Percentiles rank a stretch among this genome's conserved stretches.
Conservation (phyloP, 116 monocot genomes). For the Dioscorea cayenensis region DNA sequence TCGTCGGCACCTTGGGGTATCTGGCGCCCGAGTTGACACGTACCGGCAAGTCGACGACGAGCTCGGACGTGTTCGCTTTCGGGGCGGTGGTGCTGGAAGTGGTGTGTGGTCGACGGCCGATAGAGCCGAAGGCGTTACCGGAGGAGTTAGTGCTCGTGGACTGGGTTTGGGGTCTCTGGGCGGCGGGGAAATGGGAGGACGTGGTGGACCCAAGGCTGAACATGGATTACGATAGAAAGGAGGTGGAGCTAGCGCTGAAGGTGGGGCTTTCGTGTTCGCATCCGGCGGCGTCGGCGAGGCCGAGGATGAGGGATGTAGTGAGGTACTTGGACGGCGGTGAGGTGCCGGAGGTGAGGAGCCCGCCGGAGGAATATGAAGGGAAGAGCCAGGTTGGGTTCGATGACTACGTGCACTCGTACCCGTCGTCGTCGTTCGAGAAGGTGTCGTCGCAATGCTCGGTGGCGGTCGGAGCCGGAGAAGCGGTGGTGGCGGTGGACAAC, state of each 20-base stretch:
- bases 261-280: constrained; percentile 41
- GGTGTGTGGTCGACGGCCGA: constrained; percentile 25
- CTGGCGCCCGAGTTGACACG: constrained; percentile 37
- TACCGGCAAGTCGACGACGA: constrained; percentile 29
- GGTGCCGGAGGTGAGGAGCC: neutral
- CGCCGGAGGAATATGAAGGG: constrained; percentile 5
- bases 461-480: neutral
- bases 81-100: constrained; percentile 38
- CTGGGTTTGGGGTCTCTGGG: constrained; percentile 25
- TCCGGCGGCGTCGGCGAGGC: constrained; percentile 18
- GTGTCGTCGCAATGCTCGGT: neutral
- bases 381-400: constrained; percentile 11
- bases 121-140: constrained; percentile 6
- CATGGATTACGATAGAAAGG: neutral
- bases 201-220: constrained; percentile 19
- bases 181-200: constrained; percentile 5
- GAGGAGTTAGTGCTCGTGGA: constrained; percentile 27
- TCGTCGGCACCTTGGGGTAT: constrained; percentile 46
- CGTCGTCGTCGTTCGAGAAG: constrained; percentile 11
- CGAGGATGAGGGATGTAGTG: constrained; percentile 28
- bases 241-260: constrained; percentile 25
- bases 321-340: constrained; percentile 15
- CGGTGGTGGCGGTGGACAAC: neutral
- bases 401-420: constrained; percentile 7
- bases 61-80: constrained; percentile 37